Base-by-base conservation (phyloP, 352 stramenopile species). In the Pythium vanterpoolii region DNA sequence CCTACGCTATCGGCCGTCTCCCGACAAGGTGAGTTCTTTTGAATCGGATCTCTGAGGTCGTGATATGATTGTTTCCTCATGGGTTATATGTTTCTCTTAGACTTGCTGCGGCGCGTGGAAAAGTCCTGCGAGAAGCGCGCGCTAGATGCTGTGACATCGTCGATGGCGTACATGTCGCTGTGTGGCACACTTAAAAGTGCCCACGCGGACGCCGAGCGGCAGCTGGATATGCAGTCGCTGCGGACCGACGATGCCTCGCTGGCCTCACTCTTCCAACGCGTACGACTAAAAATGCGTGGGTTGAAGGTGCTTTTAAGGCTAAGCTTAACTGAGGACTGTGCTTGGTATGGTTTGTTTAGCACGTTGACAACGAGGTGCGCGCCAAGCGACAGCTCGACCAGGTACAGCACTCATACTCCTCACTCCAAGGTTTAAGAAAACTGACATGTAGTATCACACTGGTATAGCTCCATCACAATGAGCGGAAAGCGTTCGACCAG, bases 81-180 rank as follows among this genome's bases (percentile, higher is more conserved):
- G 26, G 24, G 26, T 8, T 54, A 28, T 6, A 40, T 26, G 48
- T 27, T 36, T n/a, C n/a, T n/a, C n/a, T n/a, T 40, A 82, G 81
- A 91, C 40, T 68, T 91, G 42, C 59, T 89, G 53, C 69, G 74
- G 26, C 68, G 83, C 16, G 76, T 91, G 42, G 79, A 91, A 57
- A 71, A 66, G 31, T 68, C 72, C 40, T 91, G 82, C 27, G 82
- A 91, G 51, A 68, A 71, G 44, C 83, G 81, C 47, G 82, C 82
- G 23, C 70, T 77, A 56, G 56, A 72, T 28, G 71, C 74, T 1
- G 77, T 91, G 24, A 81, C 66, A 13, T 63, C 65, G n/a, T 88
- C 77, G 33, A 56, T 55, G 2, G 79, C 82, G 33, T 89, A 91
- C 54, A 69, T 79, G 28, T n/a, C 54, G 53, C 68, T 91, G 34